phyloP scores from a whole-genome alignment of 345 rosid genomes.

The Corchorus olitorius region DNA sequence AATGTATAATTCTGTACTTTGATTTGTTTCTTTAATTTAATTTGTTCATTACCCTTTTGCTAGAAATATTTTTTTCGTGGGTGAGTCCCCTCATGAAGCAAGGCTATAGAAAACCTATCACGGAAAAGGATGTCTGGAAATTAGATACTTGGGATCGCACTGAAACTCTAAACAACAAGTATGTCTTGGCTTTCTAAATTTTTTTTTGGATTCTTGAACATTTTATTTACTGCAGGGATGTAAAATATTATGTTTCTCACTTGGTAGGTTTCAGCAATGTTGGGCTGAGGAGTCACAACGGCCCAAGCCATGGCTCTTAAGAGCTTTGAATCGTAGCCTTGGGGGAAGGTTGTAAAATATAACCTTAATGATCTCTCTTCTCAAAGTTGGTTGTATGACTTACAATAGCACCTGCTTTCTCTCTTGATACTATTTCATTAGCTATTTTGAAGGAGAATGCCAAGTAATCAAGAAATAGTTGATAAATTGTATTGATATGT shows the following conservation, averaged over 20 bases:
- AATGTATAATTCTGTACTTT: neutral
- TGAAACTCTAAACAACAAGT: constrained; percentile 76
- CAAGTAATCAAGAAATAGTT: constrained; percentile 9
- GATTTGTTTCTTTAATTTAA: constrained; percentile 18
- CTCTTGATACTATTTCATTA: constrained; percentile 7
- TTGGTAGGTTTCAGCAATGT: constrained; percentile 71
- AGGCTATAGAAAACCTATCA: constrained; percentile 87
- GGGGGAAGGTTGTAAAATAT: constrained; percentile 73
- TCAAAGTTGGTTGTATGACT: constrained; percentile 4
- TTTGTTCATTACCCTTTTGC: constrained; percentile 15
- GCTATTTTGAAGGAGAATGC: neutral
- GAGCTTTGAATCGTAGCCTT: constrained; percentile 79
- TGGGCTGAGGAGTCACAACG: constrained; percentile 82
- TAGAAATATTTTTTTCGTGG: constrained; percentile 79
- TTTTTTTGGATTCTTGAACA: constrained; percentile 17
- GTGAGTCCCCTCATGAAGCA: constrained; percentile 84
- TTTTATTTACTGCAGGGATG: constrained; percentile 25
- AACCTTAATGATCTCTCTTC: neutral
- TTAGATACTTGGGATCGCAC: constrained; percentile 92
- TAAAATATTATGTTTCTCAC: constrained; percentile 25
- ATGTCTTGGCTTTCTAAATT: constrained; percentile 23
- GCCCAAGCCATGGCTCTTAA: constrained; percentile 89
- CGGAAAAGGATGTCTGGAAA: constrained; percentile 94
- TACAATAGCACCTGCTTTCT: neutral
- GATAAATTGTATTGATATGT: neutral